Conservation (phyloP, 495 filamentous ascomycete genomes). For the Xylaria intraflava region DNA sequence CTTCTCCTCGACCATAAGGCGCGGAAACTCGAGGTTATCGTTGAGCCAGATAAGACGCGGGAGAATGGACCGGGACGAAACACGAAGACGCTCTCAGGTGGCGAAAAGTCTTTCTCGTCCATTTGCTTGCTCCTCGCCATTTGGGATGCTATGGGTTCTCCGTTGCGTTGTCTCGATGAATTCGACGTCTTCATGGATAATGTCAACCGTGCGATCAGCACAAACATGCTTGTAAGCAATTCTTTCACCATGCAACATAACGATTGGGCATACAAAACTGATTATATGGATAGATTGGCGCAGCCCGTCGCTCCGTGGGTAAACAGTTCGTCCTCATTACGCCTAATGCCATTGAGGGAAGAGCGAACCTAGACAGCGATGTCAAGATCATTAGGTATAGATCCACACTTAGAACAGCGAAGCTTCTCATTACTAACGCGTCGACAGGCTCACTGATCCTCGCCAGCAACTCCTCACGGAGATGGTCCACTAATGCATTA, state of each 20-base stretch:
- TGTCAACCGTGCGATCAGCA: conserved; percentile 88
- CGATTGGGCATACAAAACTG: conserved; percentile 12
- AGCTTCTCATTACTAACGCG: conserved; percentile 4
- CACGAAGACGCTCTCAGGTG: conserved; percentile 87
- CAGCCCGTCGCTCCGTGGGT: conserved; percentile 76
- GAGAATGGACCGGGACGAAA: conserved; percentile 61
- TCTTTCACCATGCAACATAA: neutral
- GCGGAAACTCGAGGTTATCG: conserved; percentile 69
- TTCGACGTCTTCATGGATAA: conserved; percentile 99
- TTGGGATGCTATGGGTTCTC: conserved; percentile 97
- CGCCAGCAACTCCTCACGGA: conserved; percentile 41
- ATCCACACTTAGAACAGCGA: neutral
- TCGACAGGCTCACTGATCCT: conserved; percentile 45
- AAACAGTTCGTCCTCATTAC: conserved; percentile 97
- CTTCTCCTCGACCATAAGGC: conserved; percentile 68
- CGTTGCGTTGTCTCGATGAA: conserved; percentile 91
- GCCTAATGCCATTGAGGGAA: conserved; percentile 77
- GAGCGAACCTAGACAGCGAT: conserved; percentile 58
- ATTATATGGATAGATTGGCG: conserved; percentile 52
- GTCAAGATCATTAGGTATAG: conserved; percentile 79
- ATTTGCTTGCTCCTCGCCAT: conserved; percentile 87
- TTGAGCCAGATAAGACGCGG: conserved; percentile 72
- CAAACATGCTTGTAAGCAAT: conserved; percentile 79
- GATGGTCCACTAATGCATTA: conserved; percentile 1
- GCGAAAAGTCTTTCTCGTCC: conserved; percentile 95